Percentiles rank a stretch among this genome's conserved stretches.
phyloP scores from a whole-genome alignment of 345 rosid genomes.

The Pistacia integerrima region DNA sequence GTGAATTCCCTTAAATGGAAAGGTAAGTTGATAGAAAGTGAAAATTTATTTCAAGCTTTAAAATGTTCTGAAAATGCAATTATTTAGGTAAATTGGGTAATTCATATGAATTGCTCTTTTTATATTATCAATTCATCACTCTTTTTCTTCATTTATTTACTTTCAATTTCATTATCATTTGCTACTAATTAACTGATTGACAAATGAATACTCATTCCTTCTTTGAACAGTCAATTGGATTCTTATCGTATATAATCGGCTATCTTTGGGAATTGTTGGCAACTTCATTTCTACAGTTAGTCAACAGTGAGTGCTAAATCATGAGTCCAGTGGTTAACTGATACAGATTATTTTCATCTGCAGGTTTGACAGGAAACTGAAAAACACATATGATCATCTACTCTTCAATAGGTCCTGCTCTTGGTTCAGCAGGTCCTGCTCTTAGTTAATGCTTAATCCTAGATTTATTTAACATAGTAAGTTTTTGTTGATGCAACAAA shows the following conservation, averaged over 20 bases:
- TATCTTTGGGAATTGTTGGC: neutral
- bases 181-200: neutral
- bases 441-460: neutral
- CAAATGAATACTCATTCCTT: neutral
- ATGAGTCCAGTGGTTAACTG: neutral
- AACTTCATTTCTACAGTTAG: neutral
- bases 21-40: neutral
- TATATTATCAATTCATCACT: neutral
- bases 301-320: neutral
- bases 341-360: conserved; percentile 23
- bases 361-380: conserved; percentile 96
- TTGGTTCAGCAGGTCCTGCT: neutral
- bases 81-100: neutral
- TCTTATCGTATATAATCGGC: neutral
- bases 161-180: neutral
- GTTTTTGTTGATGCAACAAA: neutral
- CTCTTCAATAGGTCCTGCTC: conserved; percentile 85
- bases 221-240: neutral
- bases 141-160: neutral
- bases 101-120: neutral
- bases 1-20: neutral
- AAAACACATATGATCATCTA: conserved; percentile 84
- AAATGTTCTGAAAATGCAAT: neutral
- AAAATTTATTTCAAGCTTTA: conserved; percentile 4
- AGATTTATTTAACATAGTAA: neutral